Conservation (phyloP, 1,284 basidiomycete species). For the Ustilago vetiveriae region DNA sequence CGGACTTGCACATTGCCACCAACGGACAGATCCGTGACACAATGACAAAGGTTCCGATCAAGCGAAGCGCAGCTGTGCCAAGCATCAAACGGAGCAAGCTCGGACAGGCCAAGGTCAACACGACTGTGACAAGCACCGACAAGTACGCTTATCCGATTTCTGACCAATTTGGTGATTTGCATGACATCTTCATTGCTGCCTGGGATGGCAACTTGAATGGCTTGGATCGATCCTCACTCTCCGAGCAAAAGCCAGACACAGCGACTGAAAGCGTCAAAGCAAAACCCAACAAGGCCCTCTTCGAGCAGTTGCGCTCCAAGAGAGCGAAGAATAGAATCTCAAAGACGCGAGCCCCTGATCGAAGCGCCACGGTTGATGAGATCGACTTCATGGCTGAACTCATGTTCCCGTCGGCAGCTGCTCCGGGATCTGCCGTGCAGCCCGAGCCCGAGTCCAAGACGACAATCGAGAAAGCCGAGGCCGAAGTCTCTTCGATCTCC, state of each 20-base stretch:
- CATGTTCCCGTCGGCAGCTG: slow-evolving; percentile 10
- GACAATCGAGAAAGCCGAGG: neutral
- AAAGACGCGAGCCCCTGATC: neutral
- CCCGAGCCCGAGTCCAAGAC: neutral
- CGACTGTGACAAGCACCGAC: slow-evolving; percentile 1
- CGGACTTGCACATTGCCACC: slow-evolving; percentile 36
- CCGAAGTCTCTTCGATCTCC: neutral
- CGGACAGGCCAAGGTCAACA: slow-evolving; percentile 12
- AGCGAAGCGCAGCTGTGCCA: neutral
- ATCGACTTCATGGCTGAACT: slow-evolving; percentile 29
- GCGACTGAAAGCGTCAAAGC: neutral
- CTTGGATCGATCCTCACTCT: neutral
- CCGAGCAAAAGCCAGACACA: neutral
- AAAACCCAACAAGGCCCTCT: slow-evolving; percentile 16
- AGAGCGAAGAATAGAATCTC: neutral
- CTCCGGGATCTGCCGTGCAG: neutral
- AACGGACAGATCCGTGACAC: slow-evolving; percentile 18
- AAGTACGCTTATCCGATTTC: slow-evolving; percentile 24
- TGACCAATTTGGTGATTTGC: slow-evolving; percentile 27
- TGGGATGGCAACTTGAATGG: slow-evolving; percentile 34
- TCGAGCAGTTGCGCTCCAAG: slow-evolving; percentile 21
- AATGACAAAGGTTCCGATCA: neutral
- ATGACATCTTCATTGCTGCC: slow-evolving; percentile 34
- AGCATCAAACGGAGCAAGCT: slow-evolving; percentile 6
- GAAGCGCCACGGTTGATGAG: slow-evolving; percentile 2